Conservation (phyloP, 2,329 filamentous ascomycete species). For the Ceratocystis variospora region DNA sequence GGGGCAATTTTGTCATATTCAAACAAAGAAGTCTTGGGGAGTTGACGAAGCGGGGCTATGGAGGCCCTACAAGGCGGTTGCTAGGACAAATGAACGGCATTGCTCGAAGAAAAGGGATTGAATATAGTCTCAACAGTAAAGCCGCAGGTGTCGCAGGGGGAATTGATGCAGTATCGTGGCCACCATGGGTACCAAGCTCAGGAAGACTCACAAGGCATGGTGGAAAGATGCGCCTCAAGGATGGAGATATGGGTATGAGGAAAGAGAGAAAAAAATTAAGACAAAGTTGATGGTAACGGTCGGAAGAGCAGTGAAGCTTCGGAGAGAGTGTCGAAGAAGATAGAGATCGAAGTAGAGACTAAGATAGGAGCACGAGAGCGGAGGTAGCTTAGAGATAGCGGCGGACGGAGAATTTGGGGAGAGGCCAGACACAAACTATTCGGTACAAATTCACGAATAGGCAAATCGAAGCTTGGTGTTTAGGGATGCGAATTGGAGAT, state of each 20-base stretch:
- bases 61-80: not conserved
- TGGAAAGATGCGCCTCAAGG: slow-evolving; percentile 5
- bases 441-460: not conserved
- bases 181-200: not conserved
- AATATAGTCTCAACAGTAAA: slow-evolving; percentile 11
- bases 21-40: not conserved
- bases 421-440: not conserved
- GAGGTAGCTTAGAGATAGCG: not conserved
- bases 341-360: not conserved
- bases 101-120: not conserved
- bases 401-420: not conserved
- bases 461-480: not conserved
- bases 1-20: not conserved
- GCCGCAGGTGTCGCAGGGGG: slow-evolving; percentile 9
- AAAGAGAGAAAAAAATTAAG: not conserved
- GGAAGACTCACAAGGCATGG: slow-evolving; percentile 29
- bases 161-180: not conserved
- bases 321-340: not conserved
- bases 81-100: not conserved
- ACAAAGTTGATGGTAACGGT: not conserved
- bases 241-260: not conserved
- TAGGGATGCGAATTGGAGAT: not conserved
- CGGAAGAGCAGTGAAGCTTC: not conserved
- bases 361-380: not conserved
- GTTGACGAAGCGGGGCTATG: not conserved